These are phyloP conservation scores for Starmerella khaoyaiensis DNA, from an alignment of 805 yeast genomes.

Conservation along the genomic window DNA sequence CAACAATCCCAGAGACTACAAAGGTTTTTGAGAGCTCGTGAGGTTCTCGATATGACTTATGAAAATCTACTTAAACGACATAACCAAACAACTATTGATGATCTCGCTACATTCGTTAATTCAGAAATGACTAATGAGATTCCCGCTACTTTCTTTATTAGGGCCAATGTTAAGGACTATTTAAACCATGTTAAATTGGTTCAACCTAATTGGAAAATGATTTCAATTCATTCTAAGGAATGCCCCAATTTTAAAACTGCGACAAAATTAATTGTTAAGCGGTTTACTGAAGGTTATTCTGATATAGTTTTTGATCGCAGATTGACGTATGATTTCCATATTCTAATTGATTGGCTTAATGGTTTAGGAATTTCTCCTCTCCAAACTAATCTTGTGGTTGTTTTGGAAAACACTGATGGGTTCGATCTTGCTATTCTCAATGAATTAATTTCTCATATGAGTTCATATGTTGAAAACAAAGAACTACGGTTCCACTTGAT, in stretches of 20 bases:
- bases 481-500: slow-evolving; percentile 27
- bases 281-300: slow-evolving; percentile 22
- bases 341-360: slow-evolving; percentile 27
- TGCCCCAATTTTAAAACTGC: slow-evolving; percentile 28
- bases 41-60: neutral
- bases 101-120: slow-evolving; percentile 3
- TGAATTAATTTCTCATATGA: slow-evolving; percentile 25
- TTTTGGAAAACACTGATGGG: slow-evolving; percentile 31
- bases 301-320: slow-evolving; percentile 25
- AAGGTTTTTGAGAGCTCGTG: slow-evolving; percentile 6
- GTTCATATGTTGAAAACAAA: slow-evolving; percentile 22
- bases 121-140: neutral
- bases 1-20: neutral
- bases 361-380: slow-evolving; percentile 1
- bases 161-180: slow-evolving; percentile 8
- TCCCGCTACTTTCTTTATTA: slow-evolving; percentile 5
- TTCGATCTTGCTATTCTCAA: slow-evolving; percentile 26
- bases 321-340: slow-evolving; percentile 29
- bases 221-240: slow-evolving; percentile 28
- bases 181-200: neutral
- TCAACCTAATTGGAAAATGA: slow-evolving; percentile 14
- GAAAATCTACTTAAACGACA: neutral
- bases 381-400: slow-evolving; percentile 20
- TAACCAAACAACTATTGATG: neutral
- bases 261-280: slow-evolving; percentile 26